Evolutionary conservation across 2,329 filamentous ascomycete species (phyloP).

Genomic region (Aspergillus udagawae): DNA sequence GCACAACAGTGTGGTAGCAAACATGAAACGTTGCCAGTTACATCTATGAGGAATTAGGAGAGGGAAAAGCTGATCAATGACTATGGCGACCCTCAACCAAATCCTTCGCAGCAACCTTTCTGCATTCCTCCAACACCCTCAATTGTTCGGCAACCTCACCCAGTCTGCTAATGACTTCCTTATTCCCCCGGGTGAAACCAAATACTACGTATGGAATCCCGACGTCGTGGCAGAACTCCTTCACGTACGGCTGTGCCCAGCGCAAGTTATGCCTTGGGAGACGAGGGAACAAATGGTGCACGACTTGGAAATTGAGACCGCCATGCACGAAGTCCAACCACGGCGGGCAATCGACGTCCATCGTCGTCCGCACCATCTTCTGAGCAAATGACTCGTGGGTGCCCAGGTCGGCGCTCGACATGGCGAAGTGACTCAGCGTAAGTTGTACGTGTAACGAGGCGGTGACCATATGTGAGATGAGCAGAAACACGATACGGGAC

Average conservation of each 20-base stretch:
- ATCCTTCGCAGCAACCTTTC: constrained; percentile 37
- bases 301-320: constrained; percentile 82
- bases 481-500: constrained; percentile 67
- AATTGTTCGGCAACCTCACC: constrained; percentile 78
- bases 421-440: constrained; percentile 89
- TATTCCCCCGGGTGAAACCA: constrained; percentile 82
- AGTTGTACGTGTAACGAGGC: constrained; percentile 85
- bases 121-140: constrained; percentile 70
- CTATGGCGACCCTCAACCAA: not conserved
- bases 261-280: constrained; percentile 83
- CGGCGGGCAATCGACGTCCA: constrained; percentile 83
- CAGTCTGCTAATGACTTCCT: constrained; percentile 70
- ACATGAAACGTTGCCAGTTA: too few species aligned
- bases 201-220: constrained; percentile 81
- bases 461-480: constrained; percentile 76
- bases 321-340: constrained; percentile 91
- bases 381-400: constrained; percentile 82
- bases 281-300: constrained; percentile 80
- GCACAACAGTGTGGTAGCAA: too few species aligned
- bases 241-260: constrained; percentile 67
- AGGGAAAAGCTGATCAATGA: not conserved
- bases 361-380: constrained; percentile 86
- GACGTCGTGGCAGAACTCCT: constrained; percentile 77
- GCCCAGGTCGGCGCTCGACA: constrained; percentile 85
- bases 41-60: too few species aligned